Percentiles rank a stretch among this genome's conserved stretches.
Evolutionary conservation across 169 alveolate genomes (phyloP).

Genomic region (Eimeria necatrix): DNA sequence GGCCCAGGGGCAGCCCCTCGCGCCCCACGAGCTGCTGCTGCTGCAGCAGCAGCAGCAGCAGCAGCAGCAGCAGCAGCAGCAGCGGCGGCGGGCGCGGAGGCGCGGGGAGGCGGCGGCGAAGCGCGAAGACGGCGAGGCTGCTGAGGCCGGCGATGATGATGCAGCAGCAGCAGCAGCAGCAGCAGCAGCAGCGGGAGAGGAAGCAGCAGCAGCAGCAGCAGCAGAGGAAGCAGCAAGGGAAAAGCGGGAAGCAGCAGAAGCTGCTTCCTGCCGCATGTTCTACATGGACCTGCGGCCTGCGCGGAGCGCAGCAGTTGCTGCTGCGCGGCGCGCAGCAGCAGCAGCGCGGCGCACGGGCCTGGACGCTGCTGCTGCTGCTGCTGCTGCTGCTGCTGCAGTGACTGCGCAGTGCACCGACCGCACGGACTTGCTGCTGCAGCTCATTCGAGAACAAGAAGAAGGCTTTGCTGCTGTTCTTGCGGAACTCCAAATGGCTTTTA

Average conservation of each 20-base stretch:
- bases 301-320: not conserved
- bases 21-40: not conserved
- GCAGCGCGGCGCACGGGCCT: slow-evolving; percentile 23
- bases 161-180: not conserved
- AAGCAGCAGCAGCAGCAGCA: not conserved
- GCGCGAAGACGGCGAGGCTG: not conserved
- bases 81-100: slow-evolving; percentile 1
- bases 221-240: not conserved
- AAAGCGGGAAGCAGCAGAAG: not conserved
- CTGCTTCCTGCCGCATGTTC: slow-evolving; percentile 26
- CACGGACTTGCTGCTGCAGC: not conserved
- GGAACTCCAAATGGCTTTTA: slow-evolving; percentile 24
- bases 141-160: too few species aligned
- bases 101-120: not conserved
- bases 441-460: not conserved
- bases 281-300: not conserved
- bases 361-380: slow-evolving; percentile 17
- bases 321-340: slow-evolving; percentile 25
- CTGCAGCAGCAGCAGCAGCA: not conserved
- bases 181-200: not conserved
- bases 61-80: not conserved
- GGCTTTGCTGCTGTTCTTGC: not conserved
- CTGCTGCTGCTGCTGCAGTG: slow-evolving; percentile 21
- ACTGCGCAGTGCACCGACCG: slow-evolving; percentile 13
- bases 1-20: slow-evolving; percentile 24